A percentile compares a stretch with the other conserved stretches of the same genome.
phyloP scores from a whole-genome alignment of 768 basidiomycete species.

The Tylopilus vinaceipallidus region DNA sequence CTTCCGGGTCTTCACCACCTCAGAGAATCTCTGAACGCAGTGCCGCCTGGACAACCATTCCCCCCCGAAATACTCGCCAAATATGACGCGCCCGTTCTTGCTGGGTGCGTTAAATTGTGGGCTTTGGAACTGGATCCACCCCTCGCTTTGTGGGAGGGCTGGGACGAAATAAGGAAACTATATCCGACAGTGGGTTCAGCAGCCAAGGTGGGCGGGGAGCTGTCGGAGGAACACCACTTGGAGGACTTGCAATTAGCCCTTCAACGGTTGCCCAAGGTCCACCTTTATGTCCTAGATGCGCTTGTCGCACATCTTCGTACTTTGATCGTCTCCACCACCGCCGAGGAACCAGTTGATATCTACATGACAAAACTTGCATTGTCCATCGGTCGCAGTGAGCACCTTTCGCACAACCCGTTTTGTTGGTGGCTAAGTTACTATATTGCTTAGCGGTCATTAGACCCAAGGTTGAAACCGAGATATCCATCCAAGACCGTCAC shows the following conservation, averaged over 20 bases:
- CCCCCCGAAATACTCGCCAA: conserved; percentile 58
- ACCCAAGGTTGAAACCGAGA: conserved; percentile 76
- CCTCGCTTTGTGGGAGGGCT: conserved; percentile 79
- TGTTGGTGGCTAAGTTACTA: neutral
- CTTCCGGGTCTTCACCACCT: conserved; percentile 80
- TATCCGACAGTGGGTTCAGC: conserved; percentile 75
- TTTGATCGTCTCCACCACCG: conserved; percentile 64
- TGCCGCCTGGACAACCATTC: conserved; percentile 50
- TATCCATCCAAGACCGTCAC: conserved; percentile 91
- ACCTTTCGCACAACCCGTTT: neutral
- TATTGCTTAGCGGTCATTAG: conserved; percentile 63
- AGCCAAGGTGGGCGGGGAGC: conserved; percentile 49
- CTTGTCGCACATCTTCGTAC: conserved; percentile 74
- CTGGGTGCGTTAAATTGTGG: conserved; percentile 86
- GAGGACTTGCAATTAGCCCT: conserved; percentile 61
- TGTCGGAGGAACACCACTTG: conserved; percentile 57
- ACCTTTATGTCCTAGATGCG: conserved; percentile 76
- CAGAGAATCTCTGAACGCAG: conserved; percentile 76
- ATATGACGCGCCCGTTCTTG: conserved; percentile 85
- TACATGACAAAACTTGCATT: conserved; percentile 87
- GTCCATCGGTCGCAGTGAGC: conserved; percentile 82
- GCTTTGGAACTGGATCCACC: conserved; percentile 89
- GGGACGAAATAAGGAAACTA: conserved; percentile 87
- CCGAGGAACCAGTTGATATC: conserved; percentile 72
- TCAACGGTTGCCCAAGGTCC: conserved; percentile 71